Evolutionary conservation across 2,329 filamentous ascomycete species (phyloP).

Genomic region (Diatrype stigma): DNA sequence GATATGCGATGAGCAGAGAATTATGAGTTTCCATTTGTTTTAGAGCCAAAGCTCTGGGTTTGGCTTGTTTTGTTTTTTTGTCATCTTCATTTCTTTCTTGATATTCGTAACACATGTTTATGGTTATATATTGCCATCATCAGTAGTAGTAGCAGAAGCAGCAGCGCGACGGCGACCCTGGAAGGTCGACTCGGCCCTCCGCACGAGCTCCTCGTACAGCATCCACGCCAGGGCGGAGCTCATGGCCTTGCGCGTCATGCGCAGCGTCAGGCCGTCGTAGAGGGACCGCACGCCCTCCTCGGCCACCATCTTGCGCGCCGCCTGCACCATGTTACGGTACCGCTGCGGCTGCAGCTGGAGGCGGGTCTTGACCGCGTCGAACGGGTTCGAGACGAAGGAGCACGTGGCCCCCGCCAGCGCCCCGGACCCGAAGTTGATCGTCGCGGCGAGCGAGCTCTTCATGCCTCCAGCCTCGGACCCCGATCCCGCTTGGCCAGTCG

Average conservation of each 20-base stretch:
- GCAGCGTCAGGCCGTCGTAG: constrained; percentile 78
- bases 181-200: constrained; percentile 53
- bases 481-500: constrained; percentile 1
- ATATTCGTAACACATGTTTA: no score
- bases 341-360: constrained; percentile 82
- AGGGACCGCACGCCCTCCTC: constrained; percentile 79
- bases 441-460: constrained; percentile 46
- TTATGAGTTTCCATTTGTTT: constrained; percentile 4
- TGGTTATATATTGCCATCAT: constrained; percentile 21
- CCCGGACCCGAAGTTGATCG: constrained; percentile 82
- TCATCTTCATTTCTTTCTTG: no score
- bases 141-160: constrained; percentile 3
- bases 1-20: constrained; percentile 9
- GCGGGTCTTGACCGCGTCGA: constrained; percentile 93
- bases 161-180: constrained; percentile 7
- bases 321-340: constrained; percentile 80
- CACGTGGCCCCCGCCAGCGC: constrained; percentile 76
- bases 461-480: no score
- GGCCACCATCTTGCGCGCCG: constrained; percentile 69
- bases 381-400: constrained; percentile 89
- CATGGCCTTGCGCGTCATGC: constrained; percentile 86
- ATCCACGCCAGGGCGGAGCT: constrained; percentile 98
- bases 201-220: constrained; percentile 87
- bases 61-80: no score
- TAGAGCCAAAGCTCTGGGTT: no score